Base-by-base conservation (phyloP, 352 stramenopile genomes). In the Phytophthora fragariaefolia region DNA sequence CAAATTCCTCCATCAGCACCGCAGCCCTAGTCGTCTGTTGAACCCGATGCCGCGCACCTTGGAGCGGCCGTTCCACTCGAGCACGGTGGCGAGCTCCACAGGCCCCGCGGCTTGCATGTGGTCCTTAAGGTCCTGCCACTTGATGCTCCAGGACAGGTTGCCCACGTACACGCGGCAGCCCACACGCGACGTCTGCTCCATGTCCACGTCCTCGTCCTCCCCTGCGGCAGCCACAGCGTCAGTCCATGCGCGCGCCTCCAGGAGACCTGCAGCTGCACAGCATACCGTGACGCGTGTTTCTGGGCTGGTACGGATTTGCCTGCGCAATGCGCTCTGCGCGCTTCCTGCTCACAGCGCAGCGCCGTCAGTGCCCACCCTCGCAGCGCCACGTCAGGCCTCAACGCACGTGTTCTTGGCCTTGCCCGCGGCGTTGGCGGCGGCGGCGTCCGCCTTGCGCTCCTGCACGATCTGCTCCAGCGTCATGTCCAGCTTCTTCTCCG, bases 111-210 rank as follows among this genome's bases (percentile, higher is more conserved):
- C 54, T 24, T 84, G 61, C 88, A 96, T 96, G 66, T 95, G 82
- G 36, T 95, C 83, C 71, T 94, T 92, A 30, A 97, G 69, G 51
- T 93, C 82, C 55, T 90, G 76, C 79, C 70, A 91, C 63, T 93
- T 91, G 48, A 95, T 82, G 38, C 71, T 85, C 85, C 85, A 97
- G n/a, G 88, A 82, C 36, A 97, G 68, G 51, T 97, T 97, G 20
- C 87, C 86, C 28, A 97, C 89, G 69, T 92, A 95, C 54, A 95
- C 87, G 49, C 87, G 83, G 27, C 85, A 76, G 15, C 60, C 60
- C 17, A 58, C 34, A 24, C 61, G 13, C 10, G 47, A n/a, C 32
- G 30, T 47, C 65, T 75, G 69, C 9, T 78, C 53, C 36, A 63
- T 71, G n/a, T 79, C 57, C 38, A 72, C 54, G 1, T 69, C 47